Evolutionary conservation across 371 early-diverging fungal species (phyloP), one percentile per base, ranked within the genome.

Genomic region (Choanephora cucurbitarum): DNA sequence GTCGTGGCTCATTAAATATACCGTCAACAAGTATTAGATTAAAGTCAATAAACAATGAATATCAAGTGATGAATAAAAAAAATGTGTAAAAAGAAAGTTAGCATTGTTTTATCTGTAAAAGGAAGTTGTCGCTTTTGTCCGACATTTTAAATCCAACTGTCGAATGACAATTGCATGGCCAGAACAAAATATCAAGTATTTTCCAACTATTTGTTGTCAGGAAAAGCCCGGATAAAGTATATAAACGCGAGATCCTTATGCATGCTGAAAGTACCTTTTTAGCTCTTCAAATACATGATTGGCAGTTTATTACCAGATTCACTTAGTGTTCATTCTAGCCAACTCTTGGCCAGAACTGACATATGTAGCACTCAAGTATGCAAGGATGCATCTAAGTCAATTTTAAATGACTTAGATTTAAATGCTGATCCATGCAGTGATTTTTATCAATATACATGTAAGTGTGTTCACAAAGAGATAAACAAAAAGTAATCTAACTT

Each of bases 371-470:
- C 60, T 11, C 44, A 53, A n/a, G 49, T 49, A 22, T 60, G 60
- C 33, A 48, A 54, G 24, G 32, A 43, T 18, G 44, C 55, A 17
- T 54, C 60, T 1, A 10, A 33, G 3, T 54, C 61, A 8, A 55
- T 60, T 55, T 17, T 60, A 9, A 51, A 61, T 7, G 65, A 65
- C n/a, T 46, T 73, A 6, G 70, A 77, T 31, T 46, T 73, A 18
- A 72, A 64, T 31, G 50, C 60, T 1, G 64, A 77, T 66, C 77
- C 77, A 3, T 77, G 77, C 45, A 44, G 51, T 2, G 74, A 77
- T 32, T 77, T 77, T 53, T 82, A 73, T 47, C 69, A 71, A 41
- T 85, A 73, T 51, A 58, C 80, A 13, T 85, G 85, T 84, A 78
- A 52, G 33, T 13, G 14, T 5, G 23, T 14, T 8, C 2, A 21